These are phyloP conservation scores for Austroboletus festivus DNA, from an alignment of 768 basidiomycete genomes.

Conservation along the genomic window DNA sequence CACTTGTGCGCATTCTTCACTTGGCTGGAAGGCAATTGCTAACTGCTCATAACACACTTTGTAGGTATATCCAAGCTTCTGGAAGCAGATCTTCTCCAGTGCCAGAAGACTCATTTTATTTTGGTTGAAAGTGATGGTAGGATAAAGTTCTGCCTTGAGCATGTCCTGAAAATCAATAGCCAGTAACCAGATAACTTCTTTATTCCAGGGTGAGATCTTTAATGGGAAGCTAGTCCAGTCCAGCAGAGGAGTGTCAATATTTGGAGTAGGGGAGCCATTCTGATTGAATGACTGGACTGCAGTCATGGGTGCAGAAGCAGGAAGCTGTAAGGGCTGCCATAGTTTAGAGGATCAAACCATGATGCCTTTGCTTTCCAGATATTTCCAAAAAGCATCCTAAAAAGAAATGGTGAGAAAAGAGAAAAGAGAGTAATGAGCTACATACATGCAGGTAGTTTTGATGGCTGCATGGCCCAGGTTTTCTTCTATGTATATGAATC, in stretches of 20 bases:
- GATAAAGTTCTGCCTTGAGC: background rate
- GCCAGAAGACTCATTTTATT: background rate
- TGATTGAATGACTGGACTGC: background rate
- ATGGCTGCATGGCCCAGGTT: too few relatives aligned
- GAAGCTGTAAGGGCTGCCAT: too few relatives aligned
- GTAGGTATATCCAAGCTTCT: background rate
- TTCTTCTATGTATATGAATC: too few relatives aligned
- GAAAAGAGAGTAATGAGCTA: too few relatives aligned
- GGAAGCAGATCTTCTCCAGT: background rate
- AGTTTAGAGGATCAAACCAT: too few relatives aligned
- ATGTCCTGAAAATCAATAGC: background rate
- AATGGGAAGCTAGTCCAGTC: background rate
- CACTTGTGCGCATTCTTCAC: background rate
- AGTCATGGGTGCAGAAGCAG: background rate
- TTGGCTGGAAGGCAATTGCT: background rate
- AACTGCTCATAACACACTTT: background rate
- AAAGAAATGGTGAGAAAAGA: too few relatives aligned
- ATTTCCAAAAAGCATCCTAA: too few relatives aligned
- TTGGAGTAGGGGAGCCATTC: background rate
- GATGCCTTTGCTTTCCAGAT: too few relatives aligned
- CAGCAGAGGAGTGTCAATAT: background rate
- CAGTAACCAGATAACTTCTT: background rate
- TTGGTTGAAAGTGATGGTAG: background rate
- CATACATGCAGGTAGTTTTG: too few relatives aligned
- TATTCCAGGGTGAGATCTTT: background rate